Evolutionary conservation across 2,329 filamentous ascomycete genomes (phyloP).

Genomic region (Pseudogymnoascus verrucosus): DNA sequence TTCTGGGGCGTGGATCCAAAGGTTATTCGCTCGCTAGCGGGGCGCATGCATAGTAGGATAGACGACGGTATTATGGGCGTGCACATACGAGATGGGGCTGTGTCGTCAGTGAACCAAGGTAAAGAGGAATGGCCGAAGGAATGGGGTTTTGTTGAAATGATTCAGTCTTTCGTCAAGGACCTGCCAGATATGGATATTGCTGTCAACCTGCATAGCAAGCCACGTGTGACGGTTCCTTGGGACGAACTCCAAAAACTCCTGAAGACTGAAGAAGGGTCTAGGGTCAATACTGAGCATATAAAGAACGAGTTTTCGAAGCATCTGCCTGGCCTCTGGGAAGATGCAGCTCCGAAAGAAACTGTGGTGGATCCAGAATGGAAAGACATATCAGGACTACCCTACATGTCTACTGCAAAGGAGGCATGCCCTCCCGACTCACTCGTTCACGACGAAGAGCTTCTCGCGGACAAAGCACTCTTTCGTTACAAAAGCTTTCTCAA

Average conservation of each 20-base stretch:
- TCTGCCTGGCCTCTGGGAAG: constrained; percentile 27
- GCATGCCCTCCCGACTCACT: constrained; percentile 50
- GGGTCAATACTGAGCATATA: not conserved
- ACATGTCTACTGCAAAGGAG: constrained; percentile 51
- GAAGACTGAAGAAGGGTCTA: constrained; percentile 34
- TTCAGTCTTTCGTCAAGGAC: constrained; percentile 37
- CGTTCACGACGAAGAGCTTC: constrained; percentile 33
- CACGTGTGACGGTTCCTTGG: constrained; percentile 52
- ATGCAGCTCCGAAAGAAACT: constrained; percentile 13
- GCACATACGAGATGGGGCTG: constrained; percentile 26
- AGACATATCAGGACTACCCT: constrained; percentile 36
- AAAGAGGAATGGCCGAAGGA: constrained; percentile 28
- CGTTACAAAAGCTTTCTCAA: constrained; percentile 34
- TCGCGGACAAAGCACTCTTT: constrained; percentile 34
- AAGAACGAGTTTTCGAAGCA: constrained; percentile 32
- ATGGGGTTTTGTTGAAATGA: constrained; percentile 29
- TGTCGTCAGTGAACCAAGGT: constrained; percentile 25
- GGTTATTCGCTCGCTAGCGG: constrained; percentile 34
- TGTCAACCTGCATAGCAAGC: constrained; percentile 57
- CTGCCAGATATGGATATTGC: constrained; percentile 60
- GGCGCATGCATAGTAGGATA: constrained; percentile 28
- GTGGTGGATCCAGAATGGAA: constrained; percentile 21
- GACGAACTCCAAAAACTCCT: constrained; percentile 47
- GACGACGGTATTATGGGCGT: constrained; percentile 21
- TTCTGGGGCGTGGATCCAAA: constrained; percentile 43